Base-by-base conservation (phyloP, 768 basidiomycete genomes). In the Kwoniella heveanensis region DNA sequence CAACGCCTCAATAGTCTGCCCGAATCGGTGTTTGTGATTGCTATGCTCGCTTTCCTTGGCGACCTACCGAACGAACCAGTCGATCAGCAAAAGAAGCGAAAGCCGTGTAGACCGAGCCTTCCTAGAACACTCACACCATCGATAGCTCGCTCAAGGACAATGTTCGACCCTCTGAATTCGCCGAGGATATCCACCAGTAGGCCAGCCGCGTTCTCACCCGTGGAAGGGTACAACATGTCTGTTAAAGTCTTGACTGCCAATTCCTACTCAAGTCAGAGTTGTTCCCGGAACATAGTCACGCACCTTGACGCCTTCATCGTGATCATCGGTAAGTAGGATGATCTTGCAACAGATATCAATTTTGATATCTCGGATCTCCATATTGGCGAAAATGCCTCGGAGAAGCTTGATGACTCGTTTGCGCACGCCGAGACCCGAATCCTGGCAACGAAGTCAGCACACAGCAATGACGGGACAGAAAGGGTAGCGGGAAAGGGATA, bases 391-490 rank as follows among this genome's bases (percentile, higher is more conserved):
- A 68, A 92, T 90, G 0, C 87, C 85, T 78, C 89, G 91, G 39
- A 99, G 84, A 0, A 99, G 83, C 81, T 95, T 98, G 83, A 99
- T 91, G 57, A 98, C 95, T 2, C 95, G 87, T 78, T 97, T 97
- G 29, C 96, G 85, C 3, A 99, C 96, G 30, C 88, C 87, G 19
- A 98, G 84, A 5, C 96, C 95, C 56, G 94, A 90, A 77, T 99
- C 96, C 95, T 97, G 67, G 36, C 21, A 25, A 25, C n/a, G 3
- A 52, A 8, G 22, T 58, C 32, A 58, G 62, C 50, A 21, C 7
- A 2, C 17, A 8, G 30, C 15, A 10, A 19, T 26, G 25, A 51
- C 4, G 1, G 22, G n/a, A n/a, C n/a, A n/a, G n/a, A n/a, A n/a
- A n/a, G n/a, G n/a, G n/a, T n/a, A n/a, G n/a, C n/a, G n/a, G n/a